Percentiles rank a stretch among this genome's conserved stretches.
Evolutionary conservation across 371 early-diverging fungal genomes (phyloP).

Genomic region (Umbelopsis sp.): DNA sequence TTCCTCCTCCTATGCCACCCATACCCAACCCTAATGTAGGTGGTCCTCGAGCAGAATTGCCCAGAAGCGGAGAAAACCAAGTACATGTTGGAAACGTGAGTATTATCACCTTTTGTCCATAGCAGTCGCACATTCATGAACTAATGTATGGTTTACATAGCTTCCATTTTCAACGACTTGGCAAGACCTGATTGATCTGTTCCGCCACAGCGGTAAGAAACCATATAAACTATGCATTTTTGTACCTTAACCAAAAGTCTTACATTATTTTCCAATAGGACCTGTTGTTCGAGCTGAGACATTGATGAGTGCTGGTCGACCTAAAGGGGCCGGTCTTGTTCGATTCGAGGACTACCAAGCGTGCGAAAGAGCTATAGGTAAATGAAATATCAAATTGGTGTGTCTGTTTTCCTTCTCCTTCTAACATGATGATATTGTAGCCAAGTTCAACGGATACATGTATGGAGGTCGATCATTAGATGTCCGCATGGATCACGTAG

Average conservation of each 20-base stretch:
- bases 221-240: not conserved
- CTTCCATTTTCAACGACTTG: conserved; percentile 68
- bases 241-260: not conserved
- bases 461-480: conserved; percentile 64
- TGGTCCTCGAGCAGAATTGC: conserved; percentile 46
- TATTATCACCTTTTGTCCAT: not conserved
- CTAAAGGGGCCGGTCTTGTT: conserved; percentile 67
- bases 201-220: conserved; percentile 57
- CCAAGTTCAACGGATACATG: conserved; percentile 61
- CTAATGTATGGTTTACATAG: conserved; percentile 30
- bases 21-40: conserved; percentile 37
- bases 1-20: conserved; percentile 28
- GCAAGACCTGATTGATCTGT: conserved; percentile 69
- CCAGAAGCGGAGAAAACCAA: conserved; percentile 51
- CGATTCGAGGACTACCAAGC: conserved; percentile 60
- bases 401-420: not conserved
- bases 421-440: conserved; percentile 21
- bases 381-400: no score
- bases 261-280: conserved; percentile 12
- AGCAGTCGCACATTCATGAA: not conserved
- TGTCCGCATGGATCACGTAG: conserved; percentile 46
- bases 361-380: conserved; percentile 68
- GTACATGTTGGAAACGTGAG: conserved; percentile 65
- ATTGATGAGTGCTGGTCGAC: conserved; percentile 51
- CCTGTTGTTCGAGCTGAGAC: conserved; percentile 55